A percentile compares a stretch with the other conserved stretches of the same genome.
phyloP scores from a whole-genome alignment of 306 rosid genomes.

The Cotoneaster glaucophyllus region DNA sequence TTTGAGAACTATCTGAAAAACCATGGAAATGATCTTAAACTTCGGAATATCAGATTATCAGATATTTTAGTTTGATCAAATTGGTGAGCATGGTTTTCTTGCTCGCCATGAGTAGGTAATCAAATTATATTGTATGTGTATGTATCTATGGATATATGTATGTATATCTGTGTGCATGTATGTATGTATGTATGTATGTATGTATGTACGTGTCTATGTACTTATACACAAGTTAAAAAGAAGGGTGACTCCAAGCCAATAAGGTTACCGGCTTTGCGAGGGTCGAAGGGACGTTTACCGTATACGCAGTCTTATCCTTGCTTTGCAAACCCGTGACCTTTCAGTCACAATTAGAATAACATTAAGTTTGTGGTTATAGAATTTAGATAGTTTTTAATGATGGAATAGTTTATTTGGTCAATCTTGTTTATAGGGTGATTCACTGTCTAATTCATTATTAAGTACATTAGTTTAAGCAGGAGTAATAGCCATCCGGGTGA shows the following conservation, averaged over 20 bases:
- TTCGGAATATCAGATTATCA: background rate
- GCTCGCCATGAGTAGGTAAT: background rate
- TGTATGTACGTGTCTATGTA: background rate
- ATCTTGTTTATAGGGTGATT: background rate
- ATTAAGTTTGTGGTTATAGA: background rate
- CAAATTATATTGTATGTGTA: background rate
- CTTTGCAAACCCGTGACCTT: too few relatives aligned
- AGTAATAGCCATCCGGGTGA: background rate
- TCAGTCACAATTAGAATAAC: background rate
- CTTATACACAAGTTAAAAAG: background rate
- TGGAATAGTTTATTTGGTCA: conserved; percentile 2
- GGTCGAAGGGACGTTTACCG: too few relatives aligned
- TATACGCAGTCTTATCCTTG: too few relatives aligned
- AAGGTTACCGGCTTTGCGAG: too few relatives aligned
- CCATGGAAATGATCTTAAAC: background rate
- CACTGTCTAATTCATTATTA: background rate
- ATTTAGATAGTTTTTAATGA: background rate
- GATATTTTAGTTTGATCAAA: background rate
- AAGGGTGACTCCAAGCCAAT: too few relatives aligned
- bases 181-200: background rate
- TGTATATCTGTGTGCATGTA: background rate
- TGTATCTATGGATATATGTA: background rate
- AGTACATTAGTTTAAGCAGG: background rate
- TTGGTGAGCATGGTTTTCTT: background rate
- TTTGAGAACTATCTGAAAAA: background rate